Percentiles rank a stretch among this genome's conserved stretches.
phyloP scores from a whole-genome alignment of 495 filamentous ascomycete genomes.

The Annulohypoxylon stygium region DNA sequence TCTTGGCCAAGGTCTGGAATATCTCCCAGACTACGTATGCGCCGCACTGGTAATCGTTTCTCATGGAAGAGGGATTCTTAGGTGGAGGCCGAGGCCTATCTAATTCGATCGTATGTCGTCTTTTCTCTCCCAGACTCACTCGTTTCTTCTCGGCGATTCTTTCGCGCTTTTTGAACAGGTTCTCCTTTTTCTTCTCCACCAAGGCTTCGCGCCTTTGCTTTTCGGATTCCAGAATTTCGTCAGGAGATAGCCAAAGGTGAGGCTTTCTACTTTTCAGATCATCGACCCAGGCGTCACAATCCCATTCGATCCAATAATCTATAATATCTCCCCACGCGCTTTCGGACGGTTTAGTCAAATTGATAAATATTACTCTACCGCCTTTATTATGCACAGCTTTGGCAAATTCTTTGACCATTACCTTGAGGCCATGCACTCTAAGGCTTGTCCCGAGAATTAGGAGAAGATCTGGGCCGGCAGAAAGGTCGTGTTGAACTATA shows the following conservation, averaged over 20 bases:
- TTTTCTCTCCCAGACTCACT: slow-evolving; percentile 31
- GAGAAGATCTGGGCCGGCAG: slow-evolving; percentile 71
- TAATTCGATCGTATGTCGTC: slow-evolving; percentile 36
- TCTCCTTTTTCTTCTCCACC: slow-evolving; percentile 50
- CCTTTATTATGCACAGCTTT: slow-evolving; percentile 73
- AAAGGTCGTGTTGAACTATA: slow-evolving; percentile 73
- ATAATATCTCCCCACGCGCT: slow-evolving; percentile 76
- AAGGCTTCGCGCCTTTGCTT: slow-evolving; percentile 51
- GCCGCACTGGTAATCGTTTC: slow-evolving; percentile 52
- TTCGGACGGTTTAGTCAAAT: slow-evolving; percentile 74
- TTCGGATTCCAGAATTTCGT: slow-evolving; percentile 52
- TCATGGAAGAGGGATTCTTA: slow-evolving; percentile 51
- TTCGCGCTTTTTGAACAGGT: slow-evolving; percentile 47
- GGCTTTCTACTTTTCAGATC: slow-evolving; percentile 68
- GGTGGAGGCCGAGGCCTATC: slow-evolving; percentile 48
- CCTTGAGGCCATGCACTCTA: slow-evolving; percentile 75
- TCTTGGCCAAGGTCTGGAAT: slow-evolving; percentile 49
- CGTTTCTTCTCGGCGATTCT: slow-evolving; percentile 45
- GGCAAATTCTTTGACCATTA: slow-evolving; percentile 76
- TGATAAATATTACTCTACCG: slow-evolving; percentile 76
- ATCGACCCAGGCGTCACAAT: slow-evolving; percentile 77
- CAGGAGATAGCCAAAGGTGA: slow-evolving; percentile 67
- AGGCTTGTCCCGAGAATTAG: slow-evolving; percentile 77
- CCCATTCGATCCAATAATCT: slow-evolving; percentile 78
- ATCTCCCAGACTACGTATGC: slow-evolving; percentile 53